Evolutionary conservation across 2,329 filamentous ascomycete species (phyloP).

Genomic region (Alternaria ventricosa): DNA sequence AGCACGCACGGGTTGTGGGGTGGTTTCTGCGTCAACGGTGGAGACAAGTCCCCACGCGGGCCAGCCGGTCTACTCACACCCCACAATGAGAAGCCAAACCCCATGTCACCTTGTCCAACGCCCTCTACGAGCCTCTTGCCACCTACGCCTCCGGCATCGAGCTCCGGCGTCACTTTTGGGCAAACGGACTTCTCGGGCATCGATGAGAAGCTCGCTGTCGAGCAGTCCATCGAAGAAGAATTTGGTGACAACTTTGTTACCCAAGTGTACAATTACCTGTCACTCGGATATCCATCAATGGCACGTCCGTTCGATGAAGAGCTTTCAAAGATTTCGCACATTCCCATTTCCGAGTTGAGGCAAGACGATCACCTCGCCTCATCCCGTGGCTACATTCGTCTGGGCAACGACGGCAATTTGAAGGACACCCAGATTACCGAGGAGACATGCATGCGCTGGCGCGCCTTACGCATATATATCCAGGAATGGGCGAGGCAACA

Average conservation of each 20-base stretch:
- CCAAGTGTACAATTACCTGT: slow-evolving; percentile 97
- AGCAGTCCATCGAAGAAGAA: slow-evolving; percentile 64
- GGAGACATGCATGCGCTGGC: slow-evolving; percentile 75
- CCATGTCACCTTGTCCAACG: slow-evolving; percentile 50
- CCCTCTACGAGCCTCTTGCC: slow-evolving; percentile 40
- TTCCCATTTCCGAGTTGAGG: slow-evolving; percentile 72
- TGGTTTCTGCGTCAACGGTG: slow-evolving; percentile 66
- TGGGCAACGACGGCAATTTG: slow-evolving; percentile 55
- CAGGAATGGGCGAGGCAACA: slow-evolving; percentile 90
- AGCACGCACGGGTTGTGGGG: slow-evolving; percentile 75
- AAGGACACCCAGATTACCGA: slow-evolving; percentile 59
- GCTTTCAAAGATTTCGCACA: slow-evolving; percentile 78
- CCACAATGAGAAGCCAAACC: slow-evolving; percentile 48
- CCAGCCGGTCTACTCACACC: slow-evolving; percentile 61
- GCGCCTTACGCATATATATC: slow-evolving; percentile 82
- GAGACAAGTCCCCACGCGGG: slow-evolving; percentile 49
- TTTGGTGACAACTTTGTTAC: slow-evolving; percentile 87
- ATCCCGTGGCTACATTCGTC: slow-evolving; percentile 74
- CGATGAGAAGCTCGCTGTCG: slow-evolving; percentile 50
- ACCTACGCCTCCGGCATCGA: slow-evolving; percentile 47
- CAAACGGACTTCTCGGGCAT: slow-evolving; percentile 50
- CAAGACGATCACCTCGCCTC: slow-evolving; percentile 71
- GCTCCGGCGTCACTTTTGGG: slow-evolving; percentile 21
- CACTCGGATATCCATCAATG: slow-evolving; percentile 86
- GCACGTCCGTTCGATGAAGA: slow-evolving; percentile 85